These are phyloP conservation scores for Microbotryum silenes-acaulis DNA, from an alignment of 1,284 basidiomycete genomes.

Conservation along the genomic window DNA sequence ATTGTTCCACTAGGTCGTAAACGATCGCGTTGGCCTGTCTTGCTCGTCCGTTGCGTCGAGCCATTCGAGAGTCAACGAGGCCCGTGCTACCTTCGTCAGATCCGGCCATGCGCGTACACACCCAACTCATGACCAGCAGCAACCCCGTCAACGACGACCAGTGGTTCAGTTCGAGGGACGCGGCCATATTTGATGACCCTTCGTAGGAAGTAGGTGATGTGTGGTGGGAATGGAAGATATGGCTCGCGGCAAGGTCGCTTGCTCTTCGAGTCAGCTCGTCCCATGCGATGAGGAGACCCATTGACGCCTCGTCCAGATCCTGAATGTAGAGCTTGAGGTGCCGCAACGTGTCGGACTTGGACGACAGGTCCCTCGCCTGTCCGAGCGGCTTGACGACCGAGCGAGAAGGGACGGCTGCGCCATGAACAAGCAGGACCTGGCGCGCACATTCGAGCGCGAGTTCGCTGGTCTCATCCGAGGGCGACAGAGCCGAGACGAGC, in stretches of 20 bases:
- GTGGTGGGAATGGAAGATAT: background rate
- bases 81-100: no score
- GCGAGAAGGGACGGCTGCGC: no score
- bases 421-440: background rate
- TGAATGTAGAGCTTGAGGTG: background rate
- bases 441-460: background rate
- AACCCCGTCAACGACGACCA: background rate
- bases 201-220: no score
- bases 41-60: no score
- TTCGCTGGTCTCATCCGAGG: background rate
- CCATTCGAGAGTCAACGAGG: no score
- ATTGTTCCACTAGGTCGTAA: no score
- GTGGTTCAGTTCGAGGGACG: background rate
- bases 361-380: background rate
- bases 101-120: no score
- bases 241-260: conserved; percentile 3
- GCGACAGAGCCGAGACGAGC: background rate
- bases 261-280: conserved; percentile 5
- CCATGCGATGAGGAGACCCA: conserved; percentile 1
- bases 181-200: background rate
- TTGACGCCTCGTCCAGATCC: background rate
- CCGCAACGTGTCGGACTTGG: background rate
- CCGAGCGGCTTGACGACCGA: background rate
- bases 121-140: background rate
- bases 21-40: no score